Evolutionary conservation across 257 asterid genomes (phyloP), one percentile per base, ranked within the genome.

Genomic region (Nicotiana obtusifolia): DNA sequence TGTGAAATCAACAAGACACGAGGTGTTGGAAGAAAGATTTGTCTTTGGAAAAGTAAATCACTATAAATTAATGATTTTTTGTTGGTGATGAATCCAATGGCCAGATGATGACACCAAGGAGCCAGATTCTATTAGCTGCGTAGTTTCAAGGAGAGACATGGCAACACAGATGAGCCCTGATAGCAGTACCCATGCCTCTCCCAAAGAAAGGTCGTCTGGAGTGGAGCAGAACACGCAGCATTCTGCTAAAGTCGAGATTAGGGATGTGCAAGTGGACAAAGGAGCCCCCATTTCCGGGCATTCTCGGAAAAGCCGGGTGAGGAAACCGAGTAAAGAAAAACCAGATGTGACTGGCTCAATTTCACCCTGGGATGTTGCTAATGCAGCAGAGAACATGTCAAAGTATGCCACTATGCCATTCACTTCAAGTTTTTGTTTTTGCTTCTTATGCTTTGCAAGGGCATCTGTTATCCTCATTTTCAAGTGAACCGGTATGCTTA

Each of bases 131-230:
- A 86, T 80, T 49, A 82, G 89, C n/a, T 78, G 52, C 17, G 86
- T 62, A 4, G 88, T 90, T 77, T 87, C 91, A 14, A 87, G 91
- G 57, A 89, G 96, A 84, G 99, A 95, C 84, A 89, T 91, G 92
- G 96, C 97, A 56, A 95, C 98, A 49, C 98, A 95, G 84, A 95
- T 95, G 98, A 95, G 97, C 89, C 93, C 97, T 0, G 92, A 86
- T 44, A 85, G 86, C 49, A 92, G 98, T 87, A 82, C 88, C 19
- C 88, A 76, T 76, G 89, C 95, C 3, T 91, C 98, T 80, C 85
- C 93, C 61, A 86, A 71, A 79, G 92, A 85, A 60, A 84, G 90
- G 76, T 35, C 86, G 61, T 89, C 93, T 30, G 73, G 85, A 64
- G 61, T 31, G 78, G 85, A 64, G 20, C 89, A 69, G 5, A 57